Evolutionary conservation across 2,329 filamentous ascomycete genomes (phyloP), one percentile per base, ranked within the genome.

Genomic region (Colletotrichum sp.): DNA sequence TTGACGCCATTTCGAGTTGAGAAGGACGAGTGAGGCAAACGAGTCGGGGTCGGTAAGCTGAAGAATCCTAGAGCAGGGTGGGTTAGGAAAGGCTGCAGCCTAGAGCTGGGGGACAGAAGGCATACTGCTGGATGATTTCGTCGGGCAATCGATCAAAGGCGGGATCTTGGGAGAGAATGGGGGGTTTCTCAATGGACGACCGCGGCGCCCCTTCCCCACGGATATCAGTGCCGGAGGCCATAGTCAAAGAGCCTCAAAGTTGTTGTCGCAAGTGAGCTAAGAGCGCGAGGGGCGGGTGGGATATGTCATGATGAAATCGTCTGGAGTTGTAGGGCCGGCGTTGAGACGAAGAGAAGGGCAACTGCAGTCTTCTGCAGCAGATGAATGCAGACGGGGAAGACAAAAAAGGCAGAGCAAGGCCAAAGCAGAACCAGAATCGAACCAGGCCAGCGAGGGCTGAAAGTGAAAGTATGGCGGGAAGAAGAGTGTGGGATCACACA

Each of bases 81-180:
- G 32, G 24, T 75, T 24, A 74, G 68, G 30, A 71, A 70, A 18
- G 10, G 15, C 10, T 30, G 24, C 28, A 63, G 36, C 24, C 32
- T 32, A 64, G 16, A 72, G 63, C 28, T 32, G 15, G 30, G 67
- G 65, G 15, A 21, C 55, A 62, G 59, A 63, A 63, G 18, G 84
- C 90, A 83, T 85, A 94, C 93, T 93, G 91, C 81, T 93, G 86
- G 79, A 94, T 93, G 75, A 94, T 94, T 83, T 94, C 92, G 83
- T 93, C 91, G 8, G 93, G 93, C 13, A 94, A 86, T 62, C 86
- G 87, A 44, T 90, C 87, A 79, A 93, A 91, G 39, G 89, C 87
- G 34, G 74, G 71, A 76, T 76, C 74, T n/a, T 81, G 79, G 77
- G 83, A 68, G 57, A 79, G 76, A 73, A 82, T 72, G 69, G 83